A percentile compares a stretch with the other conserved stretches of the same genome.
These are phyloP conservation scores for Helminthosporium solani DNA, from an alignment of 2,329 filamentous ascomycete species.

Conservation along the genomic window DNA sequence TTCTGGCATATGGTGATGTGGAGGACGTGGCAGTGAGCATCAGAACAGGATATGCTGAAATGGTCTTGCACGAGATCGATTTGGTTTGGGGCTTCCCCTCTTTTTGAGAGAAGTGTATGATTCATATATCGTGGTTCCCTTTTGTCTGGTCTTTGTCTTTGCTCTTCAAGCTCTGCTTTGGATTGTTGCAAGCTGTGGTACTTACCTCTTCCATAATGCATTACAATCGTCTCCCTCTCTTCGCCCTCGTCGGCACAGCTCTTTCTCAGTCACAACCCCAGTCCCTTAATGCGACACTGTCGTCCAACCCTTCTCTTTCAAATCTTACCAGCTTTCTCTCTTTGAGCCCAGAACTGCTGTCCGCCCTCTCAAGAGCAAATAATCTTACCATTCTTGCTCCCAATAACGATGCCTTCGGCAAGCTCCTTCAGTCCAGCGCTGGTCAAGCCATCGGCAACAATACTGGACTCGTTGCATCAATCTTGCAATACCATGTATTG, in stretches of 20 bases:
- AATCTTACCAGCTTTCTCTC: slow-evolving; percentile 40
- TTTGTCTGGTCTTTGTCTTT: not conserved
- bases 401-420: slow-evolving; percentile 52
- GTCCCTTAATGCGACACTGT: slow-evolving; percentile 32
- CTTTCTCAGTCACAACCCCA: slow-evolving; percentile 33
- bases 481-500: slow-evolving; percentile 61
- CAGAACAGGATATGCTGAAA: too few species aligned
- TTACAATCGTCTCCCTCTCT: slow-evolving; percentile 40
- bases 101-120: too few species aligned
- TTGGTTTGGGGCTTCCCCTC: too few species aligned
- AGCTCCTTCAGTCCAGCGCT: slow-evolving; percentile 41
- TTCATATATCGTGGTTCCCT: too few species aligned
- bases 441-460: slow-evolving; percentile 30
- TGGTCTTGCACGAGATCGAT: too few species aligned
- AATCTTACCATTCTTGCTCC: slow-evolving; percentile 63
- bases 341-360: slow-evolving; percentile 39
- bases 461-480: slow-evolving; percentile 42
- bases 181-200: not conserved
- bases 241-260: slow-evolving; percentile 38
- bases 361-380: slow-evolving; percentile 39
- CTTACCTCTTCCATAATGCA: slow-evolving; percentile 35
- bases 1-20: too few species aligned
- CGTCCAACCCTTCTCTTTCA: slow-evolving; percentile 30
- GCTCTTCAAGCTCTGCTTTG: not conserved
- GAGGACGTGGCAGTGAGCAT: too few species aligned